Evolutionary conservation across 306 rosid species (phyloP).

Genomic region (Delonix regia): DNA sequence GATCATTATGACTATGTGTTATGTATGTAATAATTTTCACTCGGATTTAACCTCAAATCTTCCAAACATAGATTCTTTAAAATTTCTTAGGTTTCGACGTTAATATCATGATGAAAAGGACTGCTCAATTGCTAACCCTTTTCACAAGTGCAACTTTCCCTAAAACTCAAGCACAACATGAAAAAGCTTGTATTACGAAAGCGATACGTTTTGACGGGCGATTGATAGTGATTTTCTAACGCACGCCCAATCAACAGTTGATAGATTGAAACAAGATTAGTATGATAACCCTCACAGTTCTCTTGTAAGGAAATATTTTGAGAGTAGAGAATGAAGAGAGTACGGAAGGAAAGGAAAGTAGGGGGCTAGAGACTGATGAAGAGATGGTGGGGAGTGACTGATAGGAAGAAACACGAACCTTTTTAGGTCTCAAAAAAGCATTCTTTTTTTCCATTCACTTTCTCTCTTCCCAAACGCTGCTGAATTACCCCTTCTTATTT

Average conservation of each 20-base stretch:
- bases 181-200: neutral
- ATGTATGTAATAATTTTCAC: no score
- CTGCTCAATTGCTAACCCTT: conserved; percentile 19
- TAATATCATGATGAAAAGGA: conserved; percentile 26
- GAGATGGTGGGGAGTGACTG: conserved; percentile 22
- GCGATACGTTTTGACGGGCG: conserved; percentile 5
- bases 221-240: neutral
- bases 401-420: conserved; percentile 11
- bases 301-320: no score
- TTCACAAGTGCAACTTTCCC: conserved; percentile 6
- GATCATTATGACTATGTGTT: no score
- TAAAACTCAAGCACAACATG: conserved; percentile 24
- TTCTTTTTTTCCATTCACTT: conserved; percentile 31
- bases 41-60: no score
- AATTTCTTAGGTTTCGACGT: neutral
- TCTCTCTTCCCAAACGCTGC: conserved; percentile 49
- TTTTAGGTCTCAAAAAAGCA: conserved; percentile 46
- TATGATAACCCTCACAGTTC: no score
- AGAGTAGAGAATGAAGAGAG: neutral
- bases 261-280: no score
- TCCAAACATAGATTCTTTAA: neutral
- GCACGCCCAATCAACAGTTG: no score
- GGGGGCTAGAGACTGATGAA: neutral
- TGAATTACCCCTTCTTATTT: conserved; percentile 1
- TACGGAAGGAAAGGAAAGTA: conserved; percentile 1